Percentiles rank a stretch among this genome's conserved stretches.
Conservation (phyloP, 352 stramenopile genomes). For the Globisporangium spiculum region DNA sequence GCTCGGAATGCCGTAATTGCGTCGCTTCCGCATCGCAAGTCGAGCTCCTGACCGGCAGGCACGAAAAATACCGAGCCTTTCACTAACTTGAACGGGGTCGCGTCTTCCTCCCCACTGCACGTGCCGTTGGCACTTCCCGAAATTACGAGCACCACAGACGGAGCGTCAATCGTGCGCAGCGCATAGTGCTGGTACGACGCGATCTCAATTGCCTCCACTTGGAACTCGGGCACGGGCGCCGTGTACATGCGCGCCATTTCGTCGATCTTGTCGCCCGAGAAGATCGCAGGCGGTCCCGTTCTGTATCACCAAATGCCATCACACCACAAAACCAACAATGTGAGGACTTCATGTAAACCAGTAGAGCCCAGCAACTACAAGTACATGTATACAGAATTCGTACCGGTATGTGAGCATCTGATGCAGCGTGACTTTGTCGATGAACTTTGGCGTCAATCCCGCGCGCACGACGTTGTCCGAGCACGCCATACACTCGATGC, state of each 20-base stretch:
- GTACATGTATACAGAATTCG: neutral
- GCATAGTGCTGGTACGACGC: slow-evolving; percentile 33
- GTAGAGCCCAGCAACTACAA: no score
- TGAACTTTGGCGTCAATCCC: slow-evolving; percentile 98
- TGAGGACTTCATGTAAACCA: neutral
- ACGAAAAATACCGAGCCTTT: slow-evolving; percentile 56
- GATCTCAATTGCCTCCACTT: slow-evolving; percentile 72
- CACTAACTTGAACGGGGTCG: slow-evolving; percentile 6
- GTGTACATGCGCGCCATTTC: slow-evolving; percentile 80
- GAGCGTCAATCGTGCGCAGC: slow-evolving; percentile 32
- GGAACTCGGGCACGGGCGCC: slow-evolving; percentile 90
- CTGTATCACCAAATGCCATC: slow-evolving; percentile 18
- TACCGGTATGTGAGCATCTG: slow-evolving; percentile 96
- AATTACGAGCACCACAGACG: slow-evolving; percentile 58
- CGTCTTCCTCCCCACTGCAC: neutral
- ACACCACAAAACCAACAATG: neutral
- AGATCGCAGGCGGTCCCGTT: slow-evolving; percentile 52
- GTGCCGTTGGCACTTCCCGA: slow-evolving; percentile 26
- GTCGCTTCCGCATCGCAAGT: slow-evolving; percentile 31
- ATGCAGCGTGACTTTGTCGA: slow-evolving; percentile 96
- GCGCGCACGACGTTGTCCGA: slow-evolving; percentile 99
- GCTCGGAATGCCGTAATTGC: slow-evolving; percentile 46
- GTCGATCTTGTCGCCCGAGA: slow-evolving; percentile 49
- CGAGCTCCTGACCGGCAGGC: slow-evolving; percentile 38
- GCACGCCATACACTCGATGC: slow-evolving; percentile 99